These are phyloP conservation scores for Phyllostachys edulis DNA, from an alignment of 176 grass and related monocot genomes.

Conservation along the genomic window DNA sequence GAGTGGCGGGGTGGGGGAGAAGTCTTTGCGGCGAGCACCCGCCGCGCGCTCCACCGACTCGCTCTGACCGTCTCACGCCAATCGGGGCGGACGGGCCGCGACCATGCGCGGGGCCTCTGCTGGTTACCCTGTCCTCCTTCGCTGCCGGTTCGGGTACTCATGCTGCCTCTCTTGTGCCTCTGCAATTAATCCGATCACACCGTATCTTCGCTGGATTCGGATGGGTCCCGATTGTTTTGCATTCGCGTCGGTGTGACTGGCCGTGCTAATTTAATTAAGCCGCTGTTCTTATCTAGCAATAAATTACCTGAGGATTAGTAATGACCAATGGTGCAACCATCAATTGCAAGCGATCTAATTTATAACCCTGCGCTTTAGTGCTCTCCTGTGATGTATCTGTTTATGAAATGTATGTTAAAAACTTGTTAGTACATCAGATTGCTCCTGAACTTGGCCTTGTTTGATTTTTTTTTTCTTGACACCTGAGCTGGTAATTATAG, in stretches of 20 bases:
- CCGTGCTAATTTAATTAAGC: not conserved
- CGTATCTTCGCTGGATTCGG: too few species aligned
- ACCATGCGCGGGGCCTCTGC: too few species aligned
- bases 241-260: conserved; percentile 45
- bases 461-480: not conserved
- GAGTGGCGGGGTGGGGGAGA: too few species aligned
- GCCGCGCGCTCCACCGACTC: too few species aligned
- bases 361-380: not conserved
- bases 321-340: not conserved
- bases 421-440: not conserved
- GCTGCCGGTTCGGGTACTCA: too few species aligned
- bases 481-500: not conserved
- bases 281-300: not conserved
- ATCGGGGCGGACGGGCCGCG: too few species aligned
- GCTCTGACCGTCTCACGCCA: too few species aligned
- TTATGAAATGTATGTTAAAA: not conserved
- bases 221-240: too few species aligned
- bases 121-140: too few species aligned
- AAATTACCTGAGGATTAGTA: not conserved
- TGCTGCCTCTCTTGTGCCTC: too few species aligned
- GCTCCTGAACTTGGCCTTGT: not conserved
- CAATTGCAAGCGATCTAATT: conserved; percentile 3
- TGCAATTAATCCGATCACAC: too few species aligned
- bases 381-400: not conserved
- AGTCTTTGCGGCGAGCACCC: too few species aligned